Evolutionary conservation across 1,284 basidiomycete species (phyloP).

Genomic region (Xerocomus minutiporus): DNA sequence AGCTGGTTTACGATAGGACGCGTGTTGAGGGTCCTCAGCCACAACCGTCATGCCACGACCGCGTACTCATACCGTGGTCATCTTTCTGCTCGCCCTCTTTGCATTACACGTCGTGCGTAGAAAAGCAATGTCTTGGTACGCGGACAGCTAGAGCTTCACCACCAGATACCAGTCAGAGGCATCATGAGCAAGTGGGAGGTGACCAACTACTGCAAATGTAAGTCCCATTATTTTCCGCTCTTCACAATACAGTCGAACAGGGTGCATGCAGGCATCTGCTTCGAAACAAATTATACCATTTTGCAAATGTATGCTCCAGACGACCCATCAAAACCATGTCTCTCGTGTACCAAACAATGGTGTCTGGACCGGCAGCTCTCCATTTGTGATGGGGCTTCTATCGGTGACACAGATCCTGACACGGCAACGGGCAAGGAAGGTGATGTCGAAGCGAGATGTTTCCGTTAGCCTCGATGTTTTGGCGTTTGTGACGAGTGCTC

Average conservation of each 20-base stretch:
- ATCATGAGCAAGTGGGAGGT: constrained; percentile 74
- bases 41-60: constrained; percentile 20
- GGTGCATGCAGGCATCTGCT: constrained; percentile 74
- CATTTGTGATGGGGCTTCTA: constrained; percentile 79
- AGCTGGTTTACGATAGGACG: background rate
- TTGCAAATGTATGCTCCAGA: constrained; percentile 77
- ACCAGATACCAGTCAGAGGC: constrained; percentile 44
- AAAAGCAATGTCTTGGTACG: constrained; percentile 2
- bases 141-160: constrained; percentile 13
- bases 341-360: constrained; percentile 92
- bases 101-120: constrained; percentile 27
- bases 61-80: constrained; percentile 9
- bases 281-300: constrained; percentile 82
- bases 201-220: constrained; percentile 81
- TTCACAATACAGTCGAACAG: constrained; percentile 8
- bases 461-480: constrained; percentile 63
- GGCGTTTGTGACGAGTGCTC: constrained; percentile 28
- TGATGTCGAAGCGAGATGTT: constrained; percentile 92
- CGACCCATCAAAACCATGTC: constrained; percentile 83
- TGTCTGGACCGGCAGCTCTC: constrained; percentile 88
- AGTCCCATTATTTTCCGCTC: constrained; percentile 17
- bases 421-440: constrained; percentile 95
- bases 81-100: constrained; percentile 19
- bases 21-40: background rate
- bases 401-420: constrained; percentile 86